A percentile compares a stretch with the other conserved stretches of the same genome.
phyloP scores from a whole-genome alignment of 2,329 filamentous ascomycete species.

The Aspergillus thermomutatus region DNA sequence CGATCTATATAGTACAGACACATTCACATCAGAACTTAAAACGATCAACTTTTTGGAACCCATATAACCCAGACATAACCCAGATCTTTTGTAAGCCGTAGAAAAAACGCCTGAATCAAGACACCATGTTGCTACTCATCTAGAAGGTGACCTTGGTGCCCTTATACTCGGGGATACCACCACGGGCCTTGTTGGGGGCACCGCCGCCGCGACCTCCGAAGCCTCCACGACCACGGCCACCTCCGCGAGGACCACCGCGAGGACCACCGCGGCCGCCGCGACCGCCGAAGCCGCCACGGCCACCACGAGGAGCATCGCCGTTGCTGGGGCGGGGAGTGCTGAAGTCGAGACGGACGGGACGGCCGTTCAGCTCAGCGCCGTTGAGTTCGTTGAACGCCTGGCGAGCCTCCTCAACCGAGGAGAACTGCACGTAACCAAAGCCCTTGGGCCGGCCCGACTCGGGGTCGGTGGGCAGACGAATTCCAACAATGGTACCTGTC shows the following conservation, averaged over 20 bases:
- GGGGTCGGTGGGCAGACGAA: constrained; percentile 84
- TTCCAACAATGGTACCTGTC: constrained; percentile 67
- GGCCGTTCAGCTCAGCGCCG: constrained; percentile 68
- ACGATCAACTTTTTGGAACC: neutral
- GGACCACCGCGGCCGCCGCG: constrained; percentile 54
- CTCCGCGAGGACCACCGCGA: constrained; percentile 51
- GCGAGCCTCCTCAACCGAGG: constrained; percentile 77
- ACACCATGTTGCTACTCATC: constrained; percentile 13
- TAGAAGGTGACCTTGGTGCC: constrained; percentile 77
- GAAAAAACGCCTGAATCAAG: neutral
- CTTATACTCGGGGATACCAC: constrained; percentile 64
- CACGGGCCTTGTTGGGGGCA: constrained; percentile 48
- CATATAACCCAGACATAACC: constrained; percentile 7
- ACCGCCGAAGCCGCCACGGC: constrained; percentile 43
- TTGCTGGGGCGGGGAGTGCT: constrained; percentile 64
- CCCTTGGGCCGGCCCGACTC: constrained; percentile 84
- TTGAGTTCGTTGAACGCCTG: constrained; percentile 67
- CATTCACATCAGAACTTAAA: neutral
- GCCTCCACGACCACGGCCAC: constrained; percentile 44
- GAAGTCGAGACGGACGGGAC: constrained; percentile 79
- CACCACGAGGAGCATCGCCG: constrained; percentile 43
- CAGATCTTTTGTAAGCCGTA: neutral
- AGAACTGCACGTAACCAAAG: constrained; percentile 86
- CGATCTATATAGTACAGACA: neutral
- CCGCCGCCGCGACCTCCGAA: constrained; percentile 48